Base-by-base conservation (phyloP, 2,329 filamentous ascomycete genomes). In the Cercospora sojina region DNA sequence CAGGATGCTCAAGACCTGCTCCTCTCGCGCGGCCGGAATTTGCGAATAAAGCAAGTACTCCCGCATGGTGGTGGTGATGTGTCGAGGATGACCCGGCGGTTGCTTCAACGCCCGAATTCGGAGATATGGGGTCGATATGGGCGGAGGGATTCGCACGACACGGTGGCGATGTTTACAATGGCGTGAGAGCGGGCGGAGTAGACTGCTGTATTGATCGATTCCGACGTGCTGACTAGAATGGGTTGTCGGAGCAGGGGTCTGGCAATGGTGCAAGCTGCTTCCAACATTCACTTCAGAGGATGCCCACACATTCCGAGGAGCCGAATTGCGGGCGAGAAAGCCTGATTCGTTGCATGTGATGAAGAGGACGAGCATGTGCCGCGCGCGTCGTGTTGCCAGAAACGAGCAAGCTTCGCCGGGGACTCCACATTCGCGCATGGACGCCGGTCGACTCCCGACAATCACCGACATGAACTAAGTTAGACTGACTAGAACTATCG, bases 1-100 rank as follows among this genome's bases (percentile, higher is more conserved):
- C 56, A 90, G 80, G 72, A 89, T 85, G 73, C 86, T 84, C 62
- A 88, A 79, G 18, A 88, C 81, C 76, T 87, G 86, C 74, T 85
- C 80, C 79, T 88, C 86, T 73, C 87, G 85, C 43, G 82, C 77
- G 35, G 78, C 76, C 9, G 86, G 82, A 64, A 89, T 82, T 73
- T 86, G 84, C 72, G 85, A 86, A 78, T 85, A 88, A 55, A 89
- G 82, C 57, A 87, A 79, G 71, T 88, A 81, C 79, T 89, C 87
- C 77, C 89, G 86, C 87, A 89, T 88, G 66, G 69, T 70, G 64
- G 49, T 25, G n/a, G 55, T 20, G 38, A 27, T 58, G 31, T n/a
- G 32, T 29, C 31, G 29, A 57, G 53, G 53, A 18, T 23, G 53
- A 35, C 27, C 23, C 51, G 51, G 25, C 20, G 18, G 18, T 49